Evolutionary conservation across 345 rosid species (phyloP), one percentile per base, ranked within the genome.

Genomic region (Syzygium grande): DNA sequence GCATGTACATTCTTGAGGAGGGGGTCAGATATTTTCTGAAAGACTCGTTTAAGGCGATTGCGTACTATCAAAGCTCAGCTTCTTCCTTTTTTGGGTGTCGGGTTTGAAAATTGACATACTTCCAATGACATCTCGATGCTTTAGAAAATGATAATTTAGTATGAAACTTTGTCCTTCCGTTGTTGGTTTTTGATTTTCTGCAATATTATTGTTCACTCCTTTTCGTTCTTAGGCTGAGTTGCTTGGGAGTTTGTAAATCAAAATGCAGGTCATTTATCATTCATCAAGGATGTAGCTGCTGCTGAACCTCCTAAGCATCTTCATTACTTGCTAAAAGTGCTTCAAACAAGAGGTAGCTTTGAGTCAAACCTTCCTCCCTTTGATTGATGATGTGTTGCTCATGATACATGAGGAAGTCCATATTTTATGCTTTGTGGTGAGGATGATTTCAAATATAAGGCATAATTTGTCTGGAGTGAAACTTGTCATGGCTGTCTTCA

Each of bases 221-320:
- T 34, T 30, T 68, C 46, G 19, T 68, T 6, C 80, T 34, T 68
- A 17, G 43, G 80, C 46, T 68, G 6, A 68, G 23, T 68, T 68
- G 13, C 80, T 68, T 17, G 80, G 80, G 80, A 68, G 22, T 68
- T 68, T 34, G 14, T 19, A 23, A 68, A 68, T 68, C 80, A 34
- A 19, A 90, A 87, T 90, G 92, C 94, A 94, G 97, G 91, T 52
- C 98, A 94, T 88, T 85, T 93, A 68, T 93, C 96, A 56, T 96
- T 96, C 91, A 92, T 95, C 88, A 93, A 94, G 91, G 96, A 94
- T 89, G 90, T 95, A 34, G 98, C 97, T 85, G 96, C 88, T 30
- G 89, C 96, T 68, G 91, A 93, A 88, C 98, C 96, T 90, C 97
- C 97, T 29, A 83, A 90, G 90, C 92, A 95, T 92, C 98, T 96